These are phyloP conservation scores for Peronospora belbahrii DNA, from an alignment of 352 stramenopile genomes.

Conservation along the genomic window DNA sequence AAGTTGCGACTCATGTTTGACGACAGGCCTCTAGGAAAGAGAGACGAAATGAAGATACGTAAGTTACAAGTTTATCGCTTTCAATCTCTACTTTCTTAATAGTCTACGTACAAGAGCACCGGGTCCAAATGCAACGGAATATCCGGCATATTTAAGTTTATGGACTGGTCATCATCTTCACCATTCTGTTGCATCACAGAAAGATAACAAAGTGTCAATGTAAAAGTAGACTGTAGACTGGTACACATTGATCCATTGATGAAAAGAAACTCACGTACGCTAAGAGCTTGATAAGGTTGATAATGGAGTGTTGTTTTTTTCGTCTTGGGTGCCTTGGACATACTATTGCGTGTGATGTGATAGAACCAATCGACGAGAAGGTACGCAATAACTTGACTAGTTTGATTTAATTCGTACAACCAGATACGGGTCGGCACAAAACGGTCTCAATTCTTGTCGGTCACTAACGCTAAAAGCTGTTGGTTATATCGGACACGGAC, in stretches of 20 bases:
- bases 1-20: slow-evolving; percentile 80
- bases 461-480: neutral
- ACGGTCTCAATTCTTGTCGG: no score
- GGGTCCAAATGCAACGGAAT: slow-evolving; percentile 57
- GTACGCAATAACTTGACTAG: no score
- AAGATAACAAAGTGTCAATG: neutral
- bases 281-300: slow-evolving; percentile 65
- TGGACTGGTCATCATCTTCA: slow-evolving; percentile 24
- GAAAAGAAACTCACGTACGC: slow-evolving; percentile 17
- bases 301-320: slow-evolving; percentile 72
- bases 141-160: slow-evolving; percentile 48
- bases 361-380: neutral
- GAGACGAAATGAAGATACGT: neutral
- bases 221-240: no score
- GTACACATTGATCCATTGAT: no score
- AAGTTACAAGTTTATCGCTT: neutral
- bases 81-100: neutral
- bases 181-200: slow-evolving; percentile 8
- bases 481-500: no score
- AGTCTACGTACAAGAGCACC: slow-evolving; percentile 48
- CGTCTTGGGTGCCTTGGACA: slow-evolving; percentile 76
- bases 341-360: slow-evolving; percentile 7
- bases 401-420: no score
- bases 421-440: no score
- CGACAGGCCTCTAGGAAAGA: slow-evolving; percentile 56